Percentiles rank a stretch among this genome's conserved stretches.
Evolutionary conservation across 805 yeast genomes (phyloP).

Genomic region (Candida sanyiensis): DNA sequence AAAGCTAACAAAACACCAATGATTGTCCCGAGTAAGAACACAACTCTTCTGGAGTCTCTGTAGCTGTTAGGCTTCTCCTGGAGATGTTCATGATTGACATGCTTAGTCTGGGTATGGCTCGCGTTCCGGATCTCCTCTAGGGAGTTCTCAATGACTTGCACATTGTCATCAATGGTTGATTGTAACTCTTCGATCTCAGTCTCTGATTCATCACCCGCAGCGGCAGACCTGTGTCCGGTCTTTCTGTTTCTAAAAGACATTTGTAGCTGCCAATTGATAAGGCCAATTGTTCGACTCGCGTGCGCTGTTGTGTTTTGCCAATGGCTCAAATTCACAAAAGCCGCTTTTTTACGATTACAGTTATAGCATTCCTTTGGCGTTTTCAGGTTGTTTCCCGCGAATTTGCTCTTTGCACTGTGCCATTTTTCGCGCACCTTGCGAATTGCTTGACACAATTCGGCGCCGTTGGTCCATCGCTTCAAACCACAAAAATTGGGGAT

Average conservation of each 20-base stretch:
- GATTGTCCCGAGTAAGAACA: slow-evolving; percentile 66
- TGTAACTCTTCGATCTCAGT: slow-evolving; percentile 8
- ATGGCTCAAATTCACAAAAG: neutral
- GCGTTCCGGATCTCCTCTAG: slow-evolving; percentile 15
- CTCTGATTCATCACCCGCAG: neutral
- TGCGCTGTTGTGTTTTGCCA: too few species aligned
- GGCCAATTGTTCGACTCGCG: too few species aligned
- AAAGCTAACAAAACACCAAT: slow-evolving; percentile 63
- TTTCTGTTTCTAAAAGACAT: slow-evolving; percentile 5
- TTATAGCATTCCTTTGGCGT: neutral
- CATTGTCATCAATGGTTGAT: slow-evolving; percentile 14
- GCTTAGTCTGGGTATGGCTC: neutral
- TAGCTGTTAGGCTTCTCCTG: slow-evolving; percentile 12
- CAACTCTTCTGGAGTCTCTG: slow-evolving; percentile 49
- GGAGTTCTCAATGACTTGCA: slow-evolving; percentile 17
- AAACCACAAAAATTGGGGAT: too few species aligned
- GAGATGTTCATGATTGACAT: neutral
- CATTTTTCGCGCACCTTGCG: neutral
- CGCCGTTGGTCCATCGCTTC: neutral
- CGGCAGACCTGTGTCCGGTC: slow-evolving; percentile 1
- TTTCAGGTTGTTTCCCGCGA: neutral
- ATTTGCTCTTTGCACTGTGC: neutral
- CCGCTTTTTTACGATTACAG: neutral
- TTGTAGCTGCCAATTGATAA: too few species aligned
- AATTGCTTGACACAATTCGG: neutral